Base-by-base conservation (phyloP, 2,329 filamentous ascomycete species). In the Calonectria pseudoreteaudii region DNA sequence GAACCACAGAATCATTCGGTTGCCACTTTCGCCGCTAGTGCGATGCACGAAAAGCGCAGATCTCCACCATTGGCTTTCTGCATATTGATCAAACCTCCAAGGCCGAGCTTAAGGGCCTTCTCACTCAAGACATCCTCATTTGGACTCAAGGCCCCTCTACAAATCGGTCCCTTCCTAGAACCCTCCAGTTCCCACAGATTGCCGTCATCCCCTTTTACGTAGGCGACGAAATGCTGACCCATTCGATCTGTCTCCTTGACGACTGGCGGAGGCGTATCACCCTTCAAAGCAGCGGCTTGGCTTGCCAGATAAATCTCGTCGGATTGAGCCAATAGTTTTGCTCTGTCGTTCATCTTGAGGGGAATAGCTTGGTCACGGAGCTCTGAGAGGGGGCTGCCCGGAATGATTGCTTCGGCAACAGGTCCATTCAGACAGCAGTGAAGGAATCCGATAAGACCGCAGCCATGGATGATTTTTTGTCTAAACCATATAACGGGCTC, bases 391-490 rank as follows among this genome's bases (percentile, higher is more conserved):
- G 11, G n/a, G 13, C 64, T 68, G 6, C 34, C 56, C 4, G 67
- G 70, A 7, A 44, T 31, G 80, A 86, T 76, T 78, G 81, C 84
- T 87, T 68, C 47, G 13, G 41, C 18, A 3, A 62, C 36, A 18
- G 71, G 66, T 7, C 92, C 92, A 80, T 95, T 94, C 60, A 87
- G 88, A 2, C 92, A 86, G 4, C 89, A 89, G 82, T 94, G 93
- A 2, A 94, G 81, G 1, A 94, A 85, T 0, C 89, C 93, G 79
- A 94, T 93, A 26, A 94, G 85, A 0, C 93, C 93, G 80, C 93
- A 94, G 2, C 93, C 92, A 80, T 94, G 94, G 75, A 91, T 88
- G 80, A 94, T 94, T 0, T 92, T 94, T 80, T 94, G 92, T 80
- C 91, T 92, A 84, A 93, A 94, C 93, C 92, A 94, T n/a, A 93